Evolutionary conservation across 768 basidiomycete genomes (phyloP), one percentile per base, ranked within the genome.

Genomic region (Melanogaster broomeanus): DNA sequence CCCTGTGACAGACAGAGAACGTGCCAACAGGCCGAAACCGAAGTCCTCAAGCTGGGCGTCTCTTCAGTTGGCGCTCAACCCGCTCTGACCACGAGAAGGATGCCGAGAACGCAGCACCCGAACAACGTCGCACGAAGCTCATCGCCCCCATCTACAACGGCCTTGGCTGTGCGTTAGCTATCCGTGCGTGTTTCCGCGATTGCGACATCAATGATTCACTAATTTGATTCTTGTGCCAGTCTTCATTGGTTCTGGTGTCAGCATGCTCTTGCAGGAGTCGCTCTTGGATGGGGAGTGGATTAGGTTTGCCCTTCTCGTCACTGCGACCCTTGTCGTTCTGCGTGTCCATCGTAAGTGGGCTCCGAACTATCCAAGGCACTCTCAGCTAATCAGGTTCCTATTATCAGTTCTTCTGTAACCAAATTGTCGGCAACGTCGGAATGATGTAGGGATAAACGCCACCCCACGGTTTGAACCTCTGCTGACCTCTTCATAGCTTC

Each of bases 141-240:
- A 81, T 89, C 48, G 88, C 88, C 3, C 88, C 90, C 2, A 58
- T 88, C 10, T 90, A 90, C 60, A 76, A 77, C 25, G 89, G 89
- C n/a, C 60, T 90, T 6, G 88, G 84, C 2, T 75, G 78, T 38
- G 90, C 76, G 1, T 62, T 92, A 44, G 73, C 85, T 0, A 46
- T 84, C n/a, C 88, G 89, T 90, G 79, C 69, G 49, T 40, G 34
- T 50, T 44, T 21, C 27, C 34, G 21, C 45, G 6, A 35, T 42
- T 8, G 35, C 4, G 45, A 51, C 37, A 51, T 18, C 35, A 13
- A 39, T 43, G 18, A 22, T 42, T 22, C 25, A 30, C 43, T 56
- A 48, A 65, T 39, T 6, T 5, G 12, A n/a, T n/a, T 19, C 11
- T 45, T 22, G 35, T 12, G 34, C 34, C 56, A 91, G 89, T 82